phyloP scores from a whole-genome alignment of 2,329 filamentous ascomycete genomes.

The Xylaria polymorpha region DNA sequence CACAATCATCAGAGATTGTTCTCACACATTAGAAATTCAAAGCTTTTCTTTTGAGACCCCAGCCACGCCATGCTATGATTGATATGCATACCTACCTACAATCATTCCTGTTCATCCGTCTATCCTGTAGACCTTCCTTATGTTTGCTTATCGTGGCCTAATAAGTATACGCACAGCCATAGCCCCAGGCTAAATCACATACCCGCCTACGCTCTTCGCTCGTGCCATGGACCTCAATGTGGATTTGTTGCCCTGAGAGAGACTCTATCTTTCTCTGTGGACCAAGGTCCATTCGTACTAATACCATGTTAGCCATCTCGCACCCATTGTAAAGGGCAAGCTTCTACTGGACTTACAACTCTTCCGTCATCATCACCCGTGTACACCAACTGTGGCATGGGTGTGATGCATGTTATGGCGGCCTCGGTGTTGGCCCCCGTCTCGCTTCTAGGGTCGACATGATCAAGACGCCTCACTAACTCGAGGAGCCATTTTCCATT shows the following conservation, averaged over 20 bases:
- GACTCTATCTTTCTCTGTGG: constrained; percentile 66
- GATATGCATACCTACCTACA: constrained; percentile 20
- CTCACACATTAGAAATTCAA: constrained; percentile 26
- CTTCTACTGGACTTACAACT: constrained; percentile 73
- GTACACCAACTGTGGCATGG: constrained; percentile 86
- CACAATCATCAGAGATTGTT: constrained; percentile 19
- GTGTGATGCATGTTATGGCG: constrained; percentile 86
- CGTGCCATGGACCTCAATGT: constrained; percentile 31
- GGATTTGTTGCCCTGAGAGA: constrained; percentile 40
- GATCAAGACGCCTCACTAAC: constrained; percentile 83
- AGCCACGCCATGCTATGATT: constrained; percentile 1
- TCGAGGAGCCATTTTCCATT: constrained; percentile 79
- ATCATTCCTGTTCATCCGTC: constrained; percentile 15
- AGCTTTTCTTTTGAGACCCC: constrained; percentile 25
- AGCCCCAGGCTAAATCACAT: background rate
- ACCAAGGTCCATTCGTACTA: constrained; percentile 73
- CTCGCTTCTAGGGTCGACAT: constrained; percentile 75
- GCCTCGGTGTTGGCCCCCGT: constrained; percentile 68
- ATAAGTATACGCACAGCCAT: background rate
- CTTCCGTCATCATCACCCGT: constrained; percentile 93
- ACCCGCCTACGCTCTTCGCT: constrained; percentile 41
- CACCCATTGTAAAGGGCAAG: constrained; percentile 3
- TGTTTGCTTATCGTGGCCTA: constrained; percentile 6
- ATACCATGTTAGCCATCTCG: constrained; percentile 31
- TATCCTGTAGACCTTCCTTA: constrained; percentile 27